These are phyloP conservation scores for Diaporthe helianthi DNA, from an alignment of 2,329 filamentous ascomycete species.

Conservation along the genomic window DNA sequence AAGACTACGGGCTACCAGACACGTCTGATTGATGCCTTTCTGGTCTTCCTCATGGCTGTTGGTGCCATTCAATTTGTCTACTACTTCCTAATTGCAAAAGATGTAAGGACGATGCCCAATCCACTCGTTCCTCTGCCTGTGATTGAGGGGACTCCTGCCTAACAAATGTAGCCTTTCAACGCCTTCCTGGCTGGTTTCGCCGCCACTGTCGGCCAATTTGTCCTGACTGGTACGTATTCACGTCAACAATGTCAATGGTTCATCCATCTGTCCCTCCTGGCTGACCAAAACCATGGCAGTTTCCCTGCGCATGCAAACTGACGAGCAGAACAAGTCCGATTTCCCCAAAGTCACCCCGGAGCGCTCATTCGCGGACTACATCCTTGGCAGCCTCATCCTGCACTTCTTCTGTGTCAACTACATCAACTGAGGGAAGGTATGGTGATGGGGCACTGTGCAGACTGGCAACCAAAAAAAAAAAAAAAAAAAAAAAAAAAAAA, in stretches of 20 bases:
- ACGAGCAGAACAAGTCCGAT: slow-evolving; percentile 78
- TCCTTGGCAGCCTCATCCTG: slow-evolving; percentile 92
- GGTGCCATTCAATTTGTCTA: slow-evolving; percentile 94
- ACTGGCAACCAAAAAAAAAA: slow-evolving; percentile 32
- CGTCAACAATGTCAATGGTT: fast-evolving
- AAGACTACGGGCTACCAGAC: slow-evolving; percentile 85
- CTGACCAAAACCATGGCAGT: slow-evolving; percentile 49
- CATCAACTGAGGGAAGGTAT: slow-evolving; percentile 75
- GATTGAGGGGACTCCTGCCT: slow-evolving; percentile 28
- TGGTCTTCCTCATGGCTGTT: slow-evolving; percentile 84
- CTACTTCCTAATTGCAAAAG: slow-evolving; percentile 91
- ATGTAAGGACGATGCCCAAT: slow-evolving; percentile 68
- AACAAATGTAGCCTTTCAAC: slow-evolving; percentile 82
- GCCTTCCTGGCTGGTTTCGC: slow-evolving; percentile 96
- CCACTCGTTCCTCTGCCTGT: neutral
- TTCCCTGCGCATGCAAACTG: slow-evolving; percentile 89
- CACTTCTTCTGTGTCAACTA: slow-evolving; percentile 99
- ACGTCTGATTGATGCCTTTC: slow-evolving; percentile 90
- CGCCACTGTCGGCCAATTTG: slow-evolving; percentile 95
- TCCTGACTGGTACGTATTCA: slow-evolving; percentile 77
- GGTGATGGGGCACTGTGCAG: slow-evolving; percentile 17
- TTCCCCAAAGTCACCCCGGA: slow-evolving; percentile 81
- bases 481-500: too few species aligned
- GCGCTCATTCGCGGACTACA: slow-evolving; percentile 94
- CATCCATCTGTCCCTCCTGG: neutral